Percentiles rank a stretch among this genome's conserved stretches.
phyloP scores from a whole-genome alignment of 2,329 filamentous ascomycete genomes.

The Neoarthrinium moseri region DNA sequence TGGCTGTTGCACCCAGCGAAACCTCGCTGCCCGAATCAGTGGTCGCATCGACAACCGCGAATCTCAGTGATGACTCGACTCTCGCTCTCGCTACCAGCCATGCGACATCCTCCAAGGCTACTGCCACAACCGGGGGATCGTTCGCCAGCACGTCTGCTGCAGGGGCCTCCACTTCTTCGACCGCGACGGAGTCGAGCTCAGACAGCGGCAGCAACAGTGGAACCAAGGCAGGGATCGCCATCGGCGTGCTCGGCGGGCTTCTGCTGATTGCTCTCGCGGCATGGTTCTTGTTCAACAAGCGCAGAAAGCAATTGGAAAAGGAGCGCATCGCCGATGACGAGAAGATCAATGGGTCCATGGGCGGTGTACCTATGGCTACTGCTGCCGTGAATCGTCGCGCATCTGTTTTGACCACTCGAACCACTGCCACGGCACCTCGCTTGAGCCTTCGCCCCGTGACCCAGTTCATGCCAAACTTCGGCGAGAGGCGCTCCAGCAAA shows the following conservation, averaged over 20 bases:
- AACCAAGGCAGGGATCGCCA: slow-evolving; percentile 76
- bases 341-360: slow-evolving; percentile 51
- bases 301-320: slow-evolving; percentile 64
- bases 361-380: slow-evolving; percentile 22
- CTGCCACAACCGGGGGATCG: slow-evolving; percentile 16
- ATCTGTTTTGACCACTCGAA: slow-evolving; percentile 37
- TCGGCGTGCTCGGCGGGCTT: slow-evolving; percentile 74
- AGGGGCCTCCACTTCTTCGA: slow-evolving; percentile 18
- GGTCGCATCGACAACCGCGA: slow-evolving; percentile 22
- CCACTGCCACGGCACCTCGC: slow-evolving; percentile 64
- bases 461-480: slow-evolving; percentile 73
- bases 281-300: slow-evolving; percentile 68
- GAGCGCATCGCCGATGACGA: slow-evolving; percentile 59
- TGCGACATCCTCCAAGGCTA: slow-evolving; percentile 19
- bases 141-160: slow-evolving; percentile 18
- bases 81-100: slow-evolving; percentile 26
- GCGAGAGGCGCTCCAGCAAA: slow-evolving; percentile 51
- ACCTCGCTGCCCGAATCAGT: slow-evolving; percentile 20
- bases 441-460: slow-evolving; percentile 83
- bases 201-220: slow-evolving; percentile 35
- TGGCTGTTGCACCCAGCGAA: slow-evolving; percentile 7
- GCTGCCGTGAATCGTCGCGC: slow-evolving; percentile 17
- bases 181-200: slow-evolving; percentile 19
- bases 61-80: slow-evolving; percentile 23
- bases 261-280: slow-evolving; percentile 65